Base-by-base conservation (phyloP, 129 eudicot genomes). In the Flaveria brownii region DNA sequence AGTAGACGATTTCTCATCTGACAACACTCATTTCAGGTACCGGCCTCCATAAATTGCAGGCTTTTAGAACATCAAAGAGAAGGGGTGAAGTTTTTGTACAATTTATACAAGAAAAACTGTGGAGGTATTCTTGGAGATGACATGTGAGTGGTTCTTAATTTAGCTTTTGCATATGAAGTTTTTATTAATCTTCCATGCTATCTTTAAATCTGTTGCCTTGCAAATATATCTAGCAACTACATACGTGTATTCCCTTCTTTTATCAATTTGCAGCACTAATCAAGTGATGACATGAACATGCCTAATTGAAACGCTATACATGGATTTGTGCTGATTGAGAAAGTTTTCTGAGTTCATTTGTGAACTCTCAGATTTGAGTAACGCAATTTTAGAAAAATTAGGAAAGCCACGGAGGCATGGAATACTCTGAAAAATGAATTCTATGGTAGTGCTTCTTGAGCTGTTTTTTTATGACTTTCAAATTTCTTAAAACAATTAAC, bases 51-150 rank as follows among this genome's bases (percentile, higher is more conserved):
- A 70, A 94, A 94, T 71, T 85, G 97, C 81, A 91, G 98, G 80
- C 97, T 94, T 72, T 76, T 94, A 81, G 88, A 84, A 70, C 98
- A 94, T 83, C 98, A 94, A 76, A 87, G 97, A 79, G 89, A 51
- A 73, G 98, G 98, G 61, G 97, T 94, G 52, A 89, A 84, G 80
- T 94, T 94, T 80, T 79, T 94, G 71, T 91, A 88, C 84, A 88
- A 81, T 63, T 81, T 94, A 85, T 94, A 94, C 91, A 89, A 71
- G 82, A 84, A 87, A 76, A 91, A 94, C 75, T 95, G 85, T 80
- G 98, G 98, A 79, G 98, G 97, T 64, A 82, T 94, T 81, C 93
- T 94, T 65, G 98, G 98, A 72, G 98, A 94, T 83, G 98, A 94
- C 86, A 94, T 94, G 98, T 94, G 74, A 86, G 97, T 86, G 72